A percentile compares a stretch with the other conserved stretches of the same genome.
Evolutionary conservation across 305 asterid species (phyloP).

Genomic region (Fraxinus angustifolia): DNA sequence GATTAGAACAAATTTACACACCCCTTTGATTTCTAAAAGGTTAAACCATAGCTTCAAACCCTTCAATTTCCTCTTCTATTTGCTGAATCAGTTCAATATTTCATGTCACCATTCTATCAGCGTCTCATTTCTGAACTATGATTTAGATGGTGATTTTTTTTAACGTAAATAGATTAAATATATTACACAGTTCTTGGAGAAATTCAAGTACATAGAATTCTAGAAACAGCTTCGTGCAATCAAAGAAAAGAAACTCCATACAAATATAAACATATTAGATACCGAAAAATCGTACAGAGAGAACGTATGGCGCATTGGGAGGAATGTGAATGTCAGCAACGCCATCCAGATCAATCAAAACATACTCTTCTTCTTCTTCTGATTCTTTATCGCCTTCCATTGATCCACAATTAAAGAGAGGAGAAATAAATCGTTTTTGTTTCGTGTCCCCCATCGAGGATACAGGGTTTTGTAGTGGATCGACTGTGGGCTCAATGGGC

Average conservation of each 20-base stretch:
- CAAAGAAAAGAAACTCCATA: not conserved
- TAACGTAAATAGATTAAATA: not conserved
- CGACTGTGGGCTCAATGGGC: not conserved
- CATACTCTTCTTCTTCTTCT: slow-evolving; percentile 52
- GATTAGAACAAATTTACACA: not conserved
- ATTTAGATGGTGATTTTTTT: not conserved
- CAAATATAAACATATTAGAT: not conserved
- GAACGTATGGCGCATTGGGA: slow-evolving; percentile 65
- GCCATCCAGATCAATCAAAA: slow-evolving; percentile 60
- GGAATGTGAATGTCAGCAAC: slow-evolving; percentile 50
- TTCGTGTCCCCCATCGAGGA: not conserved
- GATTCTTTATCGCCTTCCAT: slow-evolving; percentile 22
- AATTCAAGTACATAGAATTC: not conserved
- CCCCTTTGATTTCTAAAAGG: not conserved
- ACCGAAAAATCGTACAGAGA: slow-evolving; percentile 46
- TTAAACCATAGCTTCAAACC: not conserved
- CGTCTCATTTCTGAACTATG: not conserved
- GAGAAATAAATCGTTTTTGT: not conserved
- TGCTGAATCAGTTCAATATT: not conserved
- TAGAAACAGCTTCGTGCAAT: not conserved
- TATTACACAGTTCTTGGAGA: not conserved
- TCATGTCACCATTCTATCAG: not conserved
- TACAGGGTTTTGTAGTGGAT: not conserved
- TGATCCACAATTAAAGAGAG: not conserved
- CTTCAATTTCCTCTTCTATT: not conserved